These are phyloP conservation scores for Globisporangium spiculum DNA, from an alignment of 352 stramenopile genomes.

Conservation along the genomic window DNA sequence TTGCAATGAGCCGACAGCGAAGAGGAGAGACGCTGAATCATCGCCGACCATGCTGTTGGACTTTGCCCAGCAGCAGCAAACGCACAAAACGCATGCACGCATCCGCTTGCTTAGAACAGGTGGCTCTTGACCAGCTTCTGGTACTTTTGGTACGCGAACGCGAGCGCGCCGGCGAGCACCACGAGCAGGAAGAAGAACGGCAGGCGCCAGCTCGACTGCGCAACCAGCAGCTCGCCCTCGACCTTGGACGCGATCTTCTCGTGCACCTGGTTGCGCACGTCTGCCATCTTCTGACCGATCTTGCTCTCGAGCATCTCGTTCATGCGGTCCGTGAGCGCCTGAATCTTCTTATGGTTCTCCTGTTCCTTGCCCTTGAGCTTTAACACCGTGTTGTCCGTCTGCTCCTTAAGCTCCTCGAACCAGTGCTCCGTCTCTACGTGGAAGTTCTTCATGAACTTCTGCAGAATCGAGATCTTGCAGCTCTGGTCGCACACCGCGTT, in stretches of 20 bases:
- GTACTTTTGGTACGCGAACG: constrained; percentile 85
- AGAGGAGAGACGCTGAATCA: not conserved
- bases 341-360: constrained; percentile 71
- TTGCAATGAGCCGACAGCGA: not conserved
- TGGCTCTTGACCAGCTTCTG: constrained; percentile 84
- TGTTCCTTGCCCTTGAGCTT: constrained; percentile 75
- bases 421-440: constrained; percentile 81
- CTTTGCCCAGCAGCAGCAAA: not conserved
- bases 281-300: constrained; percentile 63
- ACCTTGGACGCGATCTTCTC: constrained; percentile 69
- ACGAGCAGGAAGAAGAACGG: constrained; percentile 80
- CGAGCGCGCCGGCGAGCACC: constrained; percentile 47
- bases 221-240: constrained; percentile 61
- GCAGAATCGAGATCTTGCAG: constrained; percentile 79
- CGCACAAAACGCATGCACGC: not conserved
- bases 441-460: constrained; percentile 82
- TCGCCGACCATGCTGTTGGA: not conserved
- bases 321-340: constrained; percentile 68
- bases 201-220: constrained; percentile 66
- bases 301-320: constrained; percentile 70
- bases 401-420: constrained; percentile 79
- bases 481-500: constrained; percentile 62
- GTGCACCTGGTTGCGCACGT: constrained; percentile 58
- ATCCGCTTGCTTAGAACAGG: constrained; percentile 40
- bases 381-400: constrained; percentile 68